Evolutionary conservation across 805 yeast genomes (phyloP), one percentile per base, ranked within the genome.

Genomic region (Pichia phayaonensis): DNA sequence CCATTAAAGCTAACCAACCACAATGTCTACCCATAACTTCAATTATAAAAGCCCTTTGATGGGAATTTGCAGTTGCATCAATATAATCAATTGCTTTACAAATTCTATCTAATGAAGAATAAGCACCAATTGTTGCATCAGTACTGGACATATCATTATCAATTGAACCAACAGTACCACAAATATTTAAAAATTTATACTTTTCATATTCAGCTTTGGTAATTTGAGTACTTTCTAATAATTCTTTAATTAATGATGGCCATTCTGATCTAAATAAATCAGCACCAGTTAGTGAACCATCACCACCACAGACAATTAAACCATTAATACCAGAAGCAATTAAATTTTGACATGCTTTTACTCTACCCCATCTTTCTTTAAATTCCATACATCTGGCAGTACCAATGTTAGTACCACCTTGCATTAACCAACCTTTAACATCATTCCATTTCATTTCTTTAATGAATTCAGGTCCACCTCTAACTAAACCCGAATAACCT

Each of bases 11-110:
- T 55, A 86, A 73, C 95, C 95, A 86, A 55, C 95, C 95, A 72
- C 95, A 86, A 65, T 86, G 90, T 68, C 95, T 76, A 53, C 95
- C 95, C 95, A 86, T 86, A 20, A 86, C 95, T 70, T 86, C 95
- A 41, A 86, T 81, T 40, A 86, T 87, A 61, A 86, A 86, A 4
- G 92, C 94, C 63, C 95, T 72, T 29, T 89, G 84, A 65, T 86
- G 95, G 1, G 90, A 84, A 47, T 79, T 77, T 23, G 95, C 95
- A 23, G 95, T 86, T 23, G 90, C 89, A 64, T 85, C 92, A 54
- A 86, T 85, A 62, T 83, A 86, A 67, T 86, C 95, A 56, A 86
- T 79, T 67, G 82, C 80, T 61, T 82, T 80, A 60, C 86, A 79
- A 57, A 85, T 85, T 63, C 92, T 72, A 51, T 81, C 90, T 53